A percentile compares a stretch with the other conserved stretches of the same genome.
Evolutionary conservation across 768 basidiomycete species (phyloP).

Genomic region (Mycena alexandri): DNA sequence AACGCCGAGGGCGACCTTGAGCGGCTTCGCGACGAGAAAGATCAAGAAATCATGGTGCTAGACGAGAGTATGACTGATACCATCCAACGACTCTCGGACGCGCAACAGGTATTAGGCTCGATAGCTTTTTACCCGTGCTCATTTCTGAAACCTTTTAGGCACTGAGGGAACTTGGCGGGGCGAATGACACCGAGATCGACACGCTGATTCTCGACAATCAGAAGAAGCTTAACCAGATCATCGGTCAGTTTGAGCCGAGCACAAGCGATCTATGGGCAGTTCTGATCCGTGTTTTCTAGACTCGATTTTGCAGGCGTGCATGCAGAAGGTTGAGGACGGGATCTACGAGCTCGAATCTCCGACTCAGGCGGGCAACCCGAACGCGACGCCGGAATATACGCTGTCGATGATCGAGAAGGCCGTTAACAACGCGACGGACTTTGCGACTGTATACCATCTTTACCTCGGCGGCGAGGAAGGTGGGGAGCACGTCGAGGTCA

Average conservation of each 20-base stretch:
- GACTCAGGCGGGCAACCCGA: slow-evolving; percentile 92
- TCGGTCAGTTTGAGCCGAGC: slow-evolving; percentile 63
- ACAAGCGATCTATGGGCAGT: neutral
- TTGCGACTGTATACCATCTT: slow-evolving; percentile 93
- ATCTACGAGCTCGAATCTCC: slow-evolving; percentile 99
- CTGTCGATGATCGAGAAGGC: slow-evolving; percentile 99
- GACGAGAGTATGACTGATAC: slow-evolving; percentile 97
- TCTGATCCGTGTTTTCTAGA: slow-evolving; percentile 63
- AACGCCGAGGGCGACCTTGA: slow-evolving; percentile 82
- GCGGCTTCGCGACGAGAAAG: slow-evolving; percentile 92
- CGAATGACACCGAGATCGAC: slow-evolving; percentile 97
- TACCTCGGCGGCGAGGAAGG: slow-evolving; percentile 89
- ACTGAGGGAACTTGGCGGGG: slow-evolving; percentile 87
- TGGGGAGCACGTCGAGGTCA: slow-evolving; percentile 97
- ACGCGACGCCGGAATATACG: slow-evolving; percentile 98
- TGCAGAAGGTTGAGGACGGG: slow-evolving; percentile 96
- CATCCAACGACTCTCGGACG: slow-evolving; percentile 87
- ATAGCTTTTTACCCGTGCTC: slow-evolving; percentile 10
- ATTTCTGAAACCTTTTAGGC: slow-evolving; percentile 59
- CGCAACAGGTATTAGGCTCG: slow-evolving; percentile 74
- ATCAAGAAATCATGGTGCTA: slow-evolving; percentile 94
- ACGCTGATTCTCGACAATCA: slow-evolving; percentile 95
- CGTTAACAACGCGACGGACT: slow-evolving; percentile 93
- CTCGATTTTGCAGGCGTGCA: slow-evolving; percentile 95
- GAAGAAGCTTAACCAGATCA: slow-evolving; percentile 98